A percentile compares a stretch with the other conserved stretches of the same genome.
phyloP scores from a whole-genome alignment of 805 yeast species.

The Saccharomycopsis vini region DNA sequence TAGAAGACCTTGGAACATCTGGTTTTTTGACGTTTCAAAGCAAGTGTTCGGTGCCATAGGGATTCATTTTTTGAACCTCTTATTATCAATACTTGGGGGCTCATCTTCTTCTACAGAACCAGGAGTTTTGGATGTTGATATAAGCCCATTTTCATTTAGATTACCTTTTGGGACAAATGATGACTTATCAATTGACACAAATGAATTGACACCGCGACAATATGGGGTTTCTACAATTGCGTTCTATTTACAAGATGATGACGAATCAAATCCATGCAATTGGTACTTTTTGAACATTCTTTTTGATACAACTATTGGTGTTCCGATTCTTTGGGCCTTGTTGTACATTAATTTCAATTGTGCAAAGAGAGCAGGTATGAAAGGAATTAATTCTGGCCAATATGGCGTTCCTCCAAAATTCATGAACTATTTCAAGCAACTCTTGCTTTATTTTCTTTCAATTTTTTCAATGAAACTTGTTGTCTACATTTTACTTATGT shows the following conservation, averaged over 20 bases:
- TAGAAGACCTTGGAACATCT: constrained; percentile 77
- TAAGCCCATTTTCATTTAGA: constrained; percentile 3
- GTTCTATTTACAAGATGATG: constrained; percentile 21
- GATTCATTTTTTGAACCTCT: constrained; percentile 69
- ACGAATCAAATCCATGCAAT: constrained; percentile 69
- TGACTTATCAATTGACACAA: neutral
- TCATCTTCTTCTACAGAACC: constrained; percentile 8
- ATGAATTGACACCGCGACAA: neutral
- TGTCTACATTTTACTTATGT: constrained; percentile 47
- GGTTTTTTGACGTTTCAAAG: constrained; percentile 85
- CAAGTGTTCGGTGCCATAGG: constrained; percentile 84
- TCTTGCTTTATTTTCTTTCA: constrained; percentile 38
- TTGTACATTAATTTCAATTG: constrained; percentile 44
- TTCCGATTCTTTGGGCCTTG: constrained; percentile 61
- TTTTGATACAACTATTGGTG: constrained; percentile 90
- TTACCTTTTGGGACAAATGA: neutral
- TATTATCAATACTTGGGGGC: constrained; percentile 54
- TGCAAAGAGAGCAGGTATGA: constrained; percentile 35
- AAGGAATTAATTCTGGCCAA: constrained; percentile 35
- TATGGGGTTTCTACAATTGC: constrained; percentile 15
- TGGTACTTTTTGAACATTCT: constrained; percentile 89
- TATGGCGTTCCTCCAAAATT: constrained; percentile 43
- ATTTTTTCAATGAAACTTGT: constrained; percentile 53
- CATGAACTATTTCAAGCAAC: constrained; percentile 41
- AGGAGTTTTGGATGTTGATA: constrained; percentile 1